Percentiles rank a stretch among this genome's conserved stretches.
Conservation (phyloP, 1,139 yeast genomes). For the Candida sanyaensis region DNA sequence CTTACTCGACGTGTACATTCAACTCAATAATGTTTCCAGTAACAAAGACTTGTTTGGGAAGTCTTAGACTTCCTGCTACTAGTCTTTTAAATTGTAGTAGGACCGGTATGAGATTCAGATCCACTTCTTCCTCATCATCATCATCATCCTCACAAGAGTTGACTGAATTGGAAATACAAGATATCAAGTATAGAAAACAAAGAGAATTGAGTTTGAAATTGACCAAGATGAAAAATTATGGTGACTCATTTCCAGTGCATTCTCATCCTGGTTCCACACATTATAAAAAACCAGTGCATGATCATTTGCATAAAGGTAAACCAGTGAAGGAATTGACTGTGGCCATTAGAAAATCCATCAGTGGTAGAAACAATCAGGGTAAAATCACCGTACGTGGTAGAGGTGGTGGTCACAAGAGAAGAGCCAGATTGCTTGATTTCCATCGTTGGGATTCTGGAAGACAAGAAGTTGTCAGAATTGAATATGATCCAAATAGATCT, state of each 20-base stretch:
- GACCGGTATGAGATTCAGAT: background rate
- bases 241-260: conserved; percentile 61
- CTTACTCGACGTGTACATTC: background rate
- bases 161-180: conserved; percentile 81
- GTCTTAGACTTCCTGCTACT: background rate
- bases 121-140: background rate
- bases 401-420: conserved; percentile 95
- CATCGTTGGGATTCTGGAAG: conserved; percentile 67
- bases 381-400: conserved; percentile 88
- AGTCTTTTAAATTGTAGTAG: conserved; percentile 1
- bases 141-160: conserved; percentile 15
- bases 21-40: conserved; percentile 1
- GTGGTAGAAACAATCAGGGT: conserved; percentile 93
- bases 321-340: conserved; percentile 79
- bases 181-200: conserved; percentile 69
- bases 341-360: conserved; percentile 61
- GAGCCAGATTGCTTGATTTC: conserved; percentile 82
- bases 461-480: conserved; percentile 83
- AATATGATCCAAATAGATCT: conserved; percentile 94
- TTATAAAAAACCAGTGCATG: conserved; percentile 85
- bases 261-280: conserved; percentile 88
- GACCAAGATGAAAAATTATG: conserved; percentile 71
- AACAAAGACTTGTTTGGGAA: conserved; percentile 2
- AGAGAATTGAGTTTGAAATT: conserved; percentile 69
- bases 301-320: conserved; percentile 82